Percentiles rank a stretch among this genome's conserved stretches.
Evolutionary conservation across 768 basidiomycete genomes (phyloP).

Genomic region (Candolleomyces efflorescens): DNA sequence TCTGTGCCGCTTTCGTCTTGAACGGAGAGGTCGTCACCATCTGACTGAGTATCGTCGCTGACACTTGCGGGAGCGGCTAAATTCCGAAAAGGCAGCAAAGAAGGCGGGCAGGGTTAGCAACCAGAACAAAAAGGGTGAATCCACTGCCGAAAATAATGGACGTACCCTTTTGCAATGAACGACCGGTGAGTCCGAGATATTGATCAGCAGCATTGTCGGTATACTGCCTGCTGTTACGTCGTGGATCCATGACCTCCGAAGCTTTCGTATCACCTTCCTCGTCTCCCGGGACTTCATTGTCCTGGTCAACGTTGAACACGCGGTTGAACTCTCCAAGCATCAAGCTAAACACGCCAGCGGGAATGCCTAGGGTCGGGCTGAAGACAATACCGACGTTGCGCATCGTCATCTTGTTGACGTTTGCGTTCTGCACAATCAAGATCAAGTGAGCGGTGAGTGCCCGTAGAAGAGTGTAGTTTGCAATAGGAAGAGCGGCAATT

Average conservation of each 20-base stretch:
- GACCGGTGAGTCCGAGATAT: slow-evolving; percentile 72
- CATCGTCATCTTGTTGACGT: slow-evolving; percentile 97
- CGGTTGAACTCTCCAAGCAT: slow-evolving; percentile 92
- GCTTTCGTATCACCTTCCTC: slow-evolving; percentile 7
- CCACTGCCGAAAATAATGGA: slow-evolving; percentile 13
- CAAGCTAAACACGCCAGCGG: slow-evolving; percentile 94
- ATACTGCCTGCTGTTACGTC: slow-evolving; percentile 82
- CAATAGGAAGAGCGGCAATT: slow-evolving; percentile 82
- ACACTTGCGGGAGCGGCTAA: slow-evolving; percentile 32
- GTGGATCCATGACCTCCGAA: slow-evolving; percentile 36
- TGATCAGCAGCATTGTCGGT: slow-evolving; percentile 80
- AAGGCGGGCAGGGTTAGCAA: slow-evolving; percentile 16
- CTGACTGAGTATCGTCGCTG: slow-evolving; percentile 66
- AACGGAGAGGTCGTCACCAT: slow-evolving; percentile 62
- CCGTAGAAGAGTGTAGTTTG: slow-evolving; percentile 91
- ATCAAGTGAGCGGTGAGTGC: slow-evolving; percentile 95
- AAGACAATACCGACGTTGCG: slow-evolving; percentile 98
- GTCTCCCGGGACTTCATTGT: slow-evolving; percentile 6
- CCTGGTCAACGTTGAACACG: slow-evolving; percentile 81
- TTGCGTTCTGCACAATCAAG: slow-evolving; percentile 86
- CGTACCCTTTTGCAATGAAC: slow-evolving; percentile 57
- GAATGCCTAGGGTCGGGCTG: slow-evolving; percentile 95
- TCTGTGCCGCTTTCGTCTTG: slow-evolving; percentile 77
- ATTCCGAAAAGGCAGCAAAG: slow-evolving; percentile 15
- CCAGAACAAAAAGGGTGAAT: neutral